Conservation (phyloP, 306 rosid species). For the Ormosia emarginata region DNA sequence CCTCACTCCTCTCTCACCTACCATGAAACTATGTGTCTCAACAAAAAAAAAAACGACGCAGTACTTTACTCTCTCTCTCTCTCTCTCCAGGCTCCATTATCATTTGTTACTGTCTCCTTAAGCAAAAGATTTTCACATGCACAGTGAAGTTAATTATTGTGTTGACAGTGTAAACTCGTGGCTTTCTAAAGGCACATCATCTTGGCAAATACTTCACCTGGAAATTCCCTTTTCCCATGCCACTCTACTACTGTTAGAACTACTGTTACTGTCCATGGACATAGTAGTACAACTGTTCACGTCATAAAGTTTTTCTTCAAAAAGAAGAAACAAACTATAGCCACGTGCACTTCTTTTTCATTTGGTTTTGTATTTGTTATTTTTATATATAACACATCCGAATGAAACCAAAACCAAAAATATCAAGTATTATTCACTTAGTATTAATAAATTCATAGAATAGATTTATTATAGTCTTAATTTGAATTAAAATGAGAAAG, state of each 20-base stretch:
- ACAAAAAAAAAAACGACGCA: neutral
- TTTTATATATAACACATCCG: neutral
- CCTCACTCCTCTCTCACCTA: neutral
- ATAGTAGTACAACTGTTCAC: neutral
- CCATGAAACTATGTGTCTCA: neutral
- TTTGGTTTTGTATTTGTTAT: neutral
- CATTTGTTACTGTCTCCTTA: neutral
- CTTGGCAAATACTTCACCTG: neutral
- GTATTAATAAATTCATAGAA: too few relatives aligned
- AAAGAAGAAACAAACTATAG: neutral
- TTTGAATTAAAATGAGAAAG: too few relatives aligned
- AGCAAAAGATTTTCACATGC: neutral
- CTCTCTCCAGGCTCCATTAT: neutral
- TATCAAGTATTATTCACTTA: too few relatives aligned
- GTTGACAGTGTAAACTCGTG: conserved; percentile 4
- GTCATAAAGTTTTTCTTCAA: neutral
- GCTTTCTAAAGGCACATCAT: neutral
- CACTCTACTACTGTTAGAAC: neutral
- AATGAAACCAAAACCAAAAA: too few relatives aligned
- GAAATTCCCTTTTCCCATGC: conserved; percentile 4
- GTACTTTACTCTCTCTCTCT: neutral
- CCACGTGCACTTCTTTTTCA: conserved; percentile 6
- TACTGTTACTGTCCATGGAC: neutral
- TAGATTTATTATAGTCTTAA: too few relatives aligned
- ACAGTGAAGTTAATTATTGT: neutral